Base-by-base conservation (phyloP, 805 yeast genomes). In the Ogataea degrootiae region DNA sequence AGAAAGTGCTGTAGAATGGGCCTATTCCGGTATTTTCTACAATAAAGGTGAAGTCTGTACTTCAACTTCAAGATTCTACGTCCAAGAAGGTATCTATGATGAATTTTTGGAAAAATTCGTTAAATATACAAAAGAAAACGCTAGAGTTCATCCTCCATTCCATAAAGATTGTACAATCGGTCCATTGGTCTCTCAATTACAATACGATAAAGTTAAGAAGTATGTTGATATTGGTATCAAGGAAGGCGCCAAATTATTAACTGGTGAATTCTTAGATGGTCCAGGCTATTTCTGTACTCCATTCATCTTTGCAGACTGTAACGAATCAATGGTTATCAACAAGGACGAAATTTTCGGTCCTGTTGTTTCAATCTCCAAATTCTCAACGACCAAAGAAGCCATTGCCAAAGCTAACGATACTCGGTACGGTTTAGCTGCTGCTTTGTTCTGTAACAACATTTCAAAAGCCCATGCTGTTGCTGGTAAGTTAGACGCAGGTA, bases 281-380 rank as follows among this genome's bases (percentile, higher is more conserved):
- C 80, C 81, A 62, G 89, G 91, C 61, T 83, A 71, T 71, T 85
- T 80, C 62, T 69, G 84, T 56, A 68, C 75, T 62, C 94, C 94
- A 62, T 82, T 90, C 39, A 73, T 85, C 43, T 85, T 85, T 66
- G 78, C 80, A 55, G 85, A 83, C 60, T 87, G 84, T 53, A 72
- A 68, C 5, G 84, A 82, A 65, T 76, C 77, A 56, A 80, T 82
- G 82, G 67, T 70, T 53, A 80, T 85, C 57, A 80, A 79, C 51
- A 76, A 69, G 58, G 91, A 85, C 59, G 94, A 85, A 68, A 85
- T 85, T 55, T 85, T 85, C 54, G 94, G 94, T 44, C 94, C 94
- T 37, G 90, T 85, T 49, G 86, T 84, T 43, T 74, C 87, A 21
- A 73, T 83, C 48, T 70, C 83, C 54, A 85, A 83, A 67, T 85